These are phyloP conservation scores for Yamadazyma philogaea DNA, from an alignment of 805 yeast genomes.

Conservation along the genomic window DNA sequence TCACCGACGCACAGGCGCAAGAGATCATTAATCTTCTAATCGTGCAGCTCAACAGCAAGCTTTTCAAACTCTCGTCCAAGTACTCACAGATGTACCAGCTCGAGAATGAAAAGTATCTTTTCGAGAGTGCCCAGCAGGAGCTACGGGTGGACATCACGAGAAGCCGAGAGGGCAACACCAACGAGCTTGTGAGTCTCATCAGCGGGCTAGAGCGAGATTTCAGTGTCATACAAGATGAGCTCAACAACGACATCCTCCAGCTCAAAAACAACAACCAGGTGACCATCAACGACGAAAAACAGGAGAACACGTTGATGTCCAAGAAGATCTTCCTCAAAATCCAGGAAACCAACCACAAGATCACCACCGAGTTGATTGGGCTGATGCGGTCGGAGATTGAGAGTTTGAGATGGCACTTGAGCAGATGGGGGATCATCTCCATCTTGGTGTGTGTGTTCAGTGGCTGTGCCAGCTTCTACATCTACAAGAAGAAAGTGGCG, in stretches of 20 bases:
- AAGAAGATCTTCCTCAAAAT: slow-evolving; percentile 64
- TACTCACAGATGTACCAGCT: slow-evolving; percentile 61
- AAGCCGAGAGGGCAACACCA: slow-evolving; percentile 66
- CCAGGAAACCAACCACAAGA: slow-evolving; percentile 81
- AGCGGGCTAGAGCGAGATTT: slow-evolving; percentile 70
- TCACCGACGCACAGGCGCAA: slow-evolving; percentile 59
- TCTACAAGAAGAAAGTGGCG: slow-evolving; percentile 27
- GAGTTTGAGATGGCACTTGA: slow-evolving; percentile 87
- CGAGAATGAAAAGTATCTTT: slow-evolving; percentile 83
- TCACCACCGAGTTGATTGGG: slow-evolving; percentile 74
- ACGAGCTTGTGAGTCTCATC: slow-evolving; percentile 61
- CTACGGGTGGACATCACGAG: slow-evolving; percentile 72
- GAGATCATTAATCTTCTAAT: slow-evolving; percentile 50
- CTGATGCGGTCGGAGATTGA: slow-evolving; percentile 86
- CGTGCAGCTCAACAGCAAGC: slow-evolving; percentile 40
- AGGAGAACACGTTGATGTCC: slow-evolving; percentile 75
- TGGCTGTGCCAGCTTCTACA: slow-evolving; percentile 51
- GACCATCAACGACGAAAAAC: slow-evolving; percentile 80
- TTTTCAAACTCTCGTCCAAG: slow-evolving; percentile 41
- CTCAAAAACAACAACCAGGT: slow-evolving; percentile 75
- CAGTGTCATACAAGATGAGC: slow-evolving; percentile 70
- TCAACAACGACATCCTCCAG: slow-evolving; percentile 56
- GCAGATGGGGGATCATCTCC: slow-evolving; percentile 81
- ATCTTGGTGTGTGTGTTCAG: slow-evolving; percentile 63
- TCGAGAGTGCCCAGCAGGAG: slow-evolving; percentile 91